Base-by-base conservation (phyloP, 805 yeast genomes). In the Cyberlindnera maritima region DNA sequence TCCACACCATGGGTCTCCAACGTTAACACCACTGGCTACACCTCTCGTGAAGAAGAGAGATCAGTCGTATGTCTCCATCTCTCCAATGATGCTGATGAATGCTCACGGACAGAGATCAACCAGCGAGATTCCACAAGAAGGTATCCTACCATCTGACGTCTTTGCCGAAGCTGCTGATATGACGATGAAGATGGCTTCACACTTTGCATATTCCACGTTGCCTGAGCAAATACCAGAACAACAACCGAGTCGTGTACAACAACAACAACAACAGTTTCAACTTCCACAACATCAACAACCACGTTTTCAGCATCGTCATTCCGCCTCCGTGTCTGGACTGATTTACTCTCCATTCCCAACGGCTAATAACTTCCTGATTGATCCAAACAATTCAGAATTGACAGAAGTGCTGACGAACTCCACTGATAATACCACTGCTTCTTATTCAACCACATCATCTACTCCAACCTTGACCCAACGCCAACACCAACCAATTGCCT, bases 151-250 rank as follows among this genome's bases (percentile, higher is more conserved):
- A 4, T 14, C 48, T 17, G 46, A 48, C 29, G 52, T 48, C 5
- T 48, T 44, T 38, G 41, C 48, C 7, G 41, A 48, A 23, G 48
- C 52, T n/a, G 52, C 52, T 5, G 44, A 48, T 21, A 37, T 44
- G 43, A 48, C 48, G 3, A 18, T 48, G 31, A 41, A 34, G 14
- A 32, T 48, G 48, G 48, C 52, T 3, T 48, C 52, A 15, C 48
- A 41, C n/a, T 41, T 26, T 25, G 48, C 52, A n/a, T 41, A 48
- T 31, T 15, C 50, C 12, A 37, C 39, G 2, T 4, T 37, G 19
- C 31, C 21, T 12, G 33, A 36, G 18, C 14, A 28, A 13, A 11
- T 28, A 4, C 31, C 31, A 28, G 31, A 12, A 28, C 31, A 28
- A 28, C 31, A 28, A 28, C n/a, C 25, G 9, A 21, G 25, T 6